phyloP scores from a whole-genome alignment of 225 moss, liverwort and hornwort species.

The Physcomitrium patens region DNA sequence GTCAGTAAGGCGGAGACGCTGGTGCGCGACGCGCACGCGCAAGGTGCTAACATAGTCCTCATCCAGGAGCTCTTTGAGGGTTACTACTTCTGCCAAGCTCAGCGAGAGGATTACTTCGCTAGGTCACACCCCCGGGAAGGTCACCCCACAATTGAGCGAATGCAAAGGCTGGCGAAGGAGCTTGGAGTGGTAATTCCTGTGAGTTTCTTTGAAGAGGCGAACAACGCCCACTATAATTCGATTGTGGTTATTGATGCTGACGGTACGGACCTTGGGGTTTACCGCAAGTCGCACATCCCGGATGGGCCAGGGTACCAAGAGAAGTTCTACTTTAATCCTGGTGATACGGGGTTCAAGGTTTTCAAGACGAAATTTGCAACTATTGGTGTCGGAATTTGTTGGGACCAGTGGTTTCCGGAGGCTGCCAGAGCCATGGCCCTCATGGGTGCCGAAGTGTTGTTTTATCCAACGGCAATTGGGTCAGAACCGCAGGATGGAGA shows the following conservation, averaged over 20 bases:
- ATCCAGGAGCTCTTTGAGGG: slow-evolving; percentile 98
- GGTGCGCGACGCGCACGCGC: slow-evolving; percentile 81
- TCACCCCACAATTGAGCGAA: slow-evolving; percentile 78
- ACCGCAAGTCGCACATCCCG: slow-evolving; percentile 94
- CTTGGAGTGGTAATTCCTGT: slow-evolving; percentile 88
- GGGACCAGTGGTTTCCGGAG: slow-evolving; percentile 99
- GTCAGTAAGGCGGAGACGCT: slow-evolving; percentile 82
- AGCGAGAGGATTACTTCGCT: slow-evolving; percentile 74
- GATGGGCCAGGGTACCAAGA: slow-evolving; percentile 99
- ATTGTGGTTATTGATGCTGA: slow-evolving; percentile 91
- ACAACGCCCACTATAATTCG: slow-evolving; percentile 91
- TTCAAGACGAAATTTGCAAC: slow-evolving; percentile 75
- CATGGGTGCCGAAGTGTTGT: slow-evolving; percentile 86
- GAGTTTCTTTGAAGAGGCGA: slow-evolving; percentile 90
- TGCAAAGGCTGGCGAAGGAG: slow-evolving; percentile 85
- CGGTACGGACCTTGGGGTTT: slow-evolving; percentile 83
- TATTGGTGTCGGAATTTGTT: slow-evolving; percentile 89
- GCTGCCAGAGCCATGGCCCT: slow-evolving; percentile 80
- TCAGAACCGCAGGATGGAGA: slow-evolving; percentile 78
- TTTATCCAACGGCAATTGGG: slow-evolving; percentile 94
- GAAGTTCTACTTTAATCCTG: slow-evolving; percentile 97
- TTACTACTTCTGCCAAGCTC: slow-evolving; percentile 97
- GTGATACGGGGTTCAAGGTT: slow-evolving; percentile 97
- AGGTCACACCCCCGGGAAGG: slow-evolving; percentile 74
- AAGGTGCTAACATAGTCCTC: slow-evolving; percentile 83